Evolutionary conservation across 768 basidiomycete genomes (phyloP).

Genomic region (Trametes cinnabarina): DNA sequence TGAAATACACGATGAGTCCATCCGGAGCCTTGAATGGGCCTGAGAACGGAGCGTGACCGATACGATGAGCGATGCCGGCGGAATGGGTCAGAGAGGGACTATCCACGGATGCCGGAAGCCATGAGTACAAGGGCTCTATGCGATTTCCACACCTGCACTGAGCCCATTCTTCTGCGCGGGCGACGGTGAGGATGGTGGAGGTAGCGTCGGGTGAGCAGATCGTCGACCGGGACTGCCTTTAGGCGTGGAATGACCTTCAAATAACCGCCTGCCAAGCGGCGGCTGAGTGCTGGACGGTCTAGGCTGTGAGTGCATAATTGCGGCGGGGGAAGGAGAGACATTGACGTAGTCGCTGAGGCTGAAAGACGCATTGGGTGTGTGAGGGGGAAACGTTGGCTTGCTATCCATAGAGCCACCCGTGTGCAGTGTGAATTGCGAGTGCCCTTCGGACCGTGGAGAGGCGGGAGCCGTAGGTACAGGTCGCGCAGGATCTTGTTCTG

Average conservation of each 20-base stretch:
- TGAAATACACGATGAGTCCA: slow-evolving; percentile 15
- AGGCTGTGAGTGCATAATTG: slow-evolving; percentile 29
- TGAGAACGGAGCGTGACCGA: slow-evolving; percentile 6
- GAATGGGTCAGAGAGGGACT: neutral
- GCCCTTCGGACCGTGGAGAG: slow-evolving; percentile 4
- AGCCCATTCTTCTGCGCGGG: slow-evolving; percentile 14
- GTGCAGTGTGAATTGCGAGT: neutral
- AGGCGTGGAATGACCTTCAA: slow-evolving; percentile 61
- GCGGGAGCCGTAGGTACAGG: slow-evolving; percentile 11
- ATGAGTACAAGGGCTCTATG: slow-evolving; percentile 8
- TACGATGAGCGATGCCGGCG: neutral
- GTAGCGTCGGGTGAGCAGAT: neutral
- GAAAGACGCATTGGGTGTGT: slow-evolving; percentile 44
- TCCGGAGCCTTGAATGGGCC: slow-evolving; percentile 12
- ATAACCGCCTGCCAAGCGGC: slow-evolving; percentile 65
- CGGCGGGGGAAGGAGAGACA: slow-evolving; percentile 62
- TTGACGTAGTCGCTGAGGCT: slow-evolving; percentile 73
- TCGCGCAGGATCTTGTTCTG: slow-evolving; percentile 15
- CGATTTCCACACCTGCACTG: slow-evolving; percentile 25
- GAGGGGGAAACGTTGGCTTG: slow-evolving; percentile 26
- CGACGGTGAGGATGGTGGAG: neutral
- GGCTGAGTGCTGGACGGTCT: slow-evolving; percentile 50
- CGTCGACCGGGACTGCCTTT: neutral
- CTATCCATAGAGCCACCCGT: slow-evolving; percentile 20
- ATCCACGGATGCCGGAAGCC: neutral